Conservation (phyloP, 176 grass and related monocot genomes). For the Melocanna baccifera region DNA sequence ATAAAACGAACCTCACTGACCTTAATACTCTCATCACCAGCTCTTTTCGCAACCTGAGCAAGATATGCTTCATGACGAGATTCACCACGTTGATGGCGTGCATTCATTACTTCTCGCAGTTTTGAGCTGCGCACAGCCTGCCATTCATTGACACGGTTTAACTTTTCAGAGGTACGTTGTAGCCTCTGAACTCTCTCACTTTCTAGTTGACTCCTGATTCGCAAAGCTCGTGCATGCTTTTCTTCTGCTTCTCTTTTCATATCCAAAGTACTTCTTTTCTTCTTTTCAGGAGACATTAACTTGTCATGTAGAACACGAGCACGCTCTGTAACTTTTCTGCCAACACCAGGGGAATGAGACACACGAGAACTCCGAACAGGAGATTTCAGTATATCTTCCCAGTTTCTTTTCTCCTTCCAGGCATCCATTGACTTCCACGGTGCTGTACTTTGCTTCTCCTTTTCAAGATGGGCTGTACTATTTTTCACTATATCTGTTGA, state of each 20-base stretch:
- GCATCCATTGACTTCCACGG: slow-evolving; percentile 92
- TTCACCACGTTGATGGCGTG: slow-evolving; percentile 87
- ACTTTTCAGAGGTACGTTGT: slow-evolving; percentile 93
- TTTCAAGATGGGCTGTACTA: slow-evolving; percentile 39
- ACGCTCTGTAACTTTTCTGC: slow-evolving; percentile 81
- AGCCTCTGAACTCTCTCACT: slow-evolving; percentile 95
- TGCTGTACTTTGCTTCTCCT: slow-evolving; percentile 61
- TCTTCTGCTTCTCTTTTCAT: slow-evolving; percentile 94
- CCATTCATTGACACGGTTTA: slow-evolving; percentile 94
- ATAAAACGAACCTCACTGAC: slow-evolving; percentile 99
- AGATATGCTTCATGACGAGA: slow-evolving; percentile 92
- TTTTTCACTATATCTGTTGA: slow-evolving; percentile 48
- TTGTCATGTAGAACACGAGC: slow-evolving; percentile 91
- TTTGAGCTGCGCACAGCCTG: slow-evolving; percentile 92
- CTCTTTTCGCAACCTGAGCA: slow-evolving; percentile 86
- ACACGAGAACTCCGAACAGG: slow-evolving; percentile 67
- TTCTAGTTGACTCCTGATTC: slow-evolving; percentile 95
- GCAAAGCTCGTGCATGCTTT: slow-evolving; percentile 83
- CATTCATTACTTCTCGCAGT: slow-evolving; percentile 93
- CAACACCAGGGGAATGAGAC: slow-evolving; percentile 72
- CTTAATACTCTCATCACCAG: slow-evolving; percentile 97
- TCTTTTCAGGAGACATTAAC: slow-evolving; percentile 99
- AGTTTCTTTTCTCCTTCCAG: slow-evolving; percentile 99
- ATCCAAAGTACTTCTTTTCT: slow-evolving; percentile 93
- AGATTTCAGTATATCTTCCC: slow-evolving; percentile 97